Conservation (phyloP, 768 basidiomycete genomes). For the Suillus alpinus region DNA sequence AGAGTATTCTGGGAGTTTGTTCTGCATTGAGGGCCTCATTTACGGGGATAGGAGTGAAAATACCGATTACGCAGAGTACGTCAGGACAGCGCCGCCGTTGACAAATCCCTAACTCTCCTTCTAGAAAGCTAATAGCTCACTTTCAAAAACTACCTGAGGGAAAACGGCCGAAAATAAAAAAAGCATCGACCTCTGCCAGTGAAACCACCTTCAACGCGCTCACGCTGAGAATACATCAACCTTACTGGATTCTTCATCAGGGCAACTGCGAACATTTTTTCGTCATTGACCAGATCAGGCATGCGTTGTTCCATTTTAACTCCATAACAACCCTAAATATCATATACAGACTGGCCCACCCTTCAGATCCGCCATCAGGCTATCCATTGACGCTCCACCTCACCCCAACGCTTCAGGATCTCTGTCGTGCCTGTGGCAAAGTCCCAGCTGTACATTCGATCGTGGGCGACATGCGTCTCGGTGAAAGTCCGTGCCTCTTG, state of each 20-base stretch:
- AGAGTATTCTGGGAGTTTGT: conserved; percentile 36
- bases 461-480: conserved; percentile 68
- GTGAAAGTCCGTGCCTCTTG: conserved; percentile 74
- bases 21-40: conserved; percentile 59
- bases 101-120: neutral
- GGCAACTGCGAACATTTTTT: conserved; percentile 84
- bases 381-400: conserved; percentile 71
- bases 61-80: conserved; percentile 60
- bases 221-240: conserved; percentile 61
- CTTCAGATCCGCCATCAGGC: conserved; percentile 50
- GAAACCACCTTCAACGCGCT: conserved; percentile 54
- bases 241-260: conserved; percentile 79
- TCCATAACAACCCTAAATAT: neutral
- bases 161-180: conserved; percentile 31
- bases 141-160: conserved; percentile 30
- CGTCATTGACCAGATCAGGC: conserved; percentile 74
- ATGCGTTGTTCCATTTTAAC: conserved; percentile 2
- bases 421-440: conserved; percentile 68
- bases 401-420: conserved; percentile 56
- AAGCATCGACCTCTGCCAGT: conserved; percentile 41
- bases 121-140: conserved; percentile 48
- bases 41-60: conserved; percentile 53
- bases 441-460: conserved; percentile 69
- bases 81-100: conserved; percentile 12
- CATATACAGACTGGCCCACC: conserved; percentile 51